These are phyloP conservation scores for Oligophagozyma castellii DNA, from an alignment of 1,139 yeast species.

Conservation along the genomic window DNA sequence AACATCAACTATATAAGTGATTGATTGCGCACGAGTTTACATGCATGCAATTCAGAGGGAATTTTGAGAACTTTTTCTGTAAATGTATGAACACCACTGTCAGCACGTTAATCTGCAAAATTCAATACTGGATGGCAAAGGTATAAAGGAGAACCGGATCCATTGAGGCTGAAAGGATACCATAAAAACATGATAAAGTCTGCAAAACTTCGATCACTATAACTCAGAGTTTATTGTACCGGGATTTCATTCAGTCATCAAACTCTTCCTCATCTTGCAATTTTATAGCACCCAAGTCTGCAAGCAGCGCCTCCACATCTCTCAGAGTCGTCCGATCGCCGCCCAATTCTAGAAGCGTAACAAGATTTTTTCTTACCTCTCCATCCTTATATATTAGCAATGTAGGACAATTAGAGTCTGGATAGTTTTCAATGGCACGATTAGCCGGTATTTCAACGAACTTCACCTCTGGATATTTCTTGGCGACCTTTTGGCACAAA, in stretches of 20 bases:
- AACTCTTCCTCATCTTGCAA: conserved; percentile 57
- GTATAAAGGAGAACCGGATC: no score
- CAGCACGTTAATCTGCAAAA: no score
- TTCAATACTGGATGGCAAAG: no score
- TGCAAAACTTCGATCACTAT: no score
- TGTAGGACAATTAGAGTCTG: conserved; percentile 84
- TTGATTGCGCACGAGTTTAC: no score
- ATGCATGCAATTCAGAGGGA: no score
- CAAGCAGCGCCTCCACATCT: conserved; percentile 62
- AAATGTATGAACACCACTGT: no score
- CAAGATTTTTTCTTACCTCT: conserved; percentile 61
- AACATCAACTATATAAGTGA: no score
- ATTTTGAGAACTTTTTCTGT: no score
- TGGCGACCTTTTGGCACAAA: conserved; percentile 38
- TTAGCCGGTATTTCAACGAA: conserved; percentile 82
- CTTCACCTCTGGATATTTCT: conserved; percentile 64
- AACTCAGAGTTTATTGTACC: no score
- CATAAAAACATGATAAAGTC: no score
- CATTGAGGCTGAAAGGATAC: no score
- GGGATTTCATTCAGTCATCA: conserved; percentile 37
- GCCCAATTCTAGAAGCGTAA: conserved; percentile 70
- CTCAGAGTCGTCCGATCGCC: conserved; percentile 59
- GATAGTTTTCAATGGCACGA: conserved; percentile 85
- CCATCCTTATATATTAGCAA: conserved; percentile 64
- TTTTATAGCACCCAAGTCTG: conserved; percentile 49